phyloP scores from a whole-genome alignment of 2,329 filamentous ascomycete genomes.

The Colletotrichum agaves region DNA sequence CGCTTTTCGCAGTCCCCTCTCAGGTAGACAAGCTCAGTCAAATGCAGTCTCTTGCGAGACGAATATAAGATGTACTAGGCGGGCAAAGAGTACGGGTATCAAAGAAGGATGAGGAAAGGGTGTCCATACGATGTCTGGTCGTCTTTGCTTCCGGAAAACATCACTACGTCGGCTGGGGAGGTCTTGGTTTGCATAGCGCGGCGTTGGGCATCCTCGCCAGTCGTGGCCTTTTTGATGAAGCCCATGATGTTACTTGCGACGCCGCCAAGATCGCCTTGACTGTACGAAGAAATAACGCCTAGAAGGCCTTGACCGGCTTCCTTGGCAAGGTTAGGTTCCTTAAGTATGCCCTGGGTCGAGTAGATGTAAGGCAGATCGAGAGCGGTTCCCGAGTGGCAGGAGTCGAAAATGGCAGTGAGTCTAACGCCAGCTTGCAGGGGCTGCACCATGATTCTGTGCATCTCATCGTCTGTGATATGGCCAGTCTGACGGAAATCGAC shows the following conservation, averaged over 20 bases:
- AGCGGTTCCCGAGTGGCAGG: constrained; percentile 74
- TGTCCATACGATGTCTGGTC: constrained; percentile 84
- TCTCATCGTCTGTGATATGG: constrained; percentile 85
- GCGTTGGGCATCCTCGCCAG: constrained; percentile 83
- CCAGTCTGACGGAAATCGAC: constrained; percentile 84
- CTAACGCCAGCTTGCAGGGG: constrained; percentile 67
- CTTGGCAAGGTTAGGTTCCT: constrained; percentile 75
- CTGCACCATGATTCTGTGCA: constrained; percentile 78
- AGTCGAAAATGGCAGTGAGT: constrained; percentile 72
- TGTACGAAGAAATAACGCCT: constrained; percentile 68
- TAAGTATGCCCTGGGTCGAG: constrained; percentile 74
- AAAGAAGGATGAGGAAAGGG: constrained; percentile 41
- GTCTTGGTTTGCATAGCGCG: constrained; percentile 89
- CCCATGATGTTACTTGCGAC: constrained; percentile 84
- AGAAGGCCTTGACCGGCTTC: constrained; percentile 74
- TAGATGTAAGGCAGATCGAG: constrained; percentile 76
- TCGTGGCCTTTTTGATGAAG: constrained; percentile 89
- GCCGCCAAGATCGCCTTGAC: constrained; percentile 80
- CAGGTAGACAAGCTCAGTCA: constrained; percentile 13
- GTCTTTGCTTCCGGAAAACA: constrained; percentile 98
- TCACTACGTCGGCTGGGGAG: constrained; percentile 92
- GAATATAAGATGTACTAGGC: no score
- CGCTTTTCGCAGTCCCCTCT: background rate
- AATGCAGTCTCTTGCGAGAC: background rate
- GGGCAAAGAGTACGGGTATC: constrained; percentile 18